Conservation (phyloP, 169 alveolate species). For the Cystoisospora suis region DNA sequence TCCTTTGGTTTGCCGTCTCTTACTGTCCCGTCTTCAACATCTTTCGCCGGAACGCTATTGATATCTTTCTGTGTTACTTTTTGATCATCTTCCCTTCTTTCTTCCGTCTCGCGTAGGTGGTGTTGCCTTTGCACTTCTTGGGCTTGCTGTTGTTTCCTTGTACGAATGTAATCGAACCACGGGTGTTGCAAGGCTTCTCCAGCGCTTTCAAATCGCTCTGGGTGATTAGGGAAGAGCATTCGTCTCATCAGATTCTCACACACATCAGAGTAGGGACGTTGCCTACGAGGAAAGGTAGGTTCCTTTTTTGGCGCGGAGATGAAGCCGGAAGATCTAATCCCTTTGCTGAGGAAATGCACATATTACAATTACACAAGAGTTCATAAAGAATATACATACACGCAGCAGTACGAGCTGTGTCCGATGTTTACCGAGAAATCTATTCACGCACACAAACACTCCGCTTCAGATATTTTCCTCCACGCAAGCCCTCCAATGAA, state of each 20-base stretch:
- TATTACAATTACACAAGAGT: background rate
- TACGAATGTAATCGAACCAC: background rate
- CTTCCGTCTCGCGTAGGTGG: too few species aligned
- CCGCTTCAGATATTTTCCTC: background rate
- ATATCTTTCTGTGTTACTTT: too few species aligned
- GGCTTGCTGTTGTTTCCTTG: too few species aligned
- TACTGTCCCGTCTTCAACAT: too few species aligned
- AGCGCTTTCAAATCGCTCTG: background rate
- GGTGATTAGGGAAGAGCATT: background rate
- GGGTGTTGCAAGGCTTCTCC: constrained; percentile 25
- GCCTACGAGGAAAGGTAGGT: background rate
- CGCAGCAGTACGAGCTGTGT: background rate
- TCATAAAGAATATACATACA: background rate
- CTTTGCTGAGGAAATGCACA: background rate
- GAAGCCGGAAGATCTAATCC: background rate
- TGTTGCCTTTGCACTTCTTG: too few species aligned
- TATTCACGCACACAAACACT: background rate
- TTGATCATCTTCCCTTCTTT: too few species aligned
- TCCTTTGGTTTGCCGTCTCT: too few species aligned
- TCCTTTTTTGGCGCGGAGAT: background rate
- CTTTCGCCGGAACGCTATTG: too few species aligned
- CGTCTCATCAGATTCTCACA: constrained; percentile 35
- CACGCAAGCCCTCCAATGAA: too few species aligned
- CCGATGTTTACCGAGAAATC: background rate
- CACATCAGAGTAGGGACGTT: background rate